phyloP scores from a whole-genome alignment of 2,329 filamentous ascomycete species.

The Scytalidium sp. region DNA sequence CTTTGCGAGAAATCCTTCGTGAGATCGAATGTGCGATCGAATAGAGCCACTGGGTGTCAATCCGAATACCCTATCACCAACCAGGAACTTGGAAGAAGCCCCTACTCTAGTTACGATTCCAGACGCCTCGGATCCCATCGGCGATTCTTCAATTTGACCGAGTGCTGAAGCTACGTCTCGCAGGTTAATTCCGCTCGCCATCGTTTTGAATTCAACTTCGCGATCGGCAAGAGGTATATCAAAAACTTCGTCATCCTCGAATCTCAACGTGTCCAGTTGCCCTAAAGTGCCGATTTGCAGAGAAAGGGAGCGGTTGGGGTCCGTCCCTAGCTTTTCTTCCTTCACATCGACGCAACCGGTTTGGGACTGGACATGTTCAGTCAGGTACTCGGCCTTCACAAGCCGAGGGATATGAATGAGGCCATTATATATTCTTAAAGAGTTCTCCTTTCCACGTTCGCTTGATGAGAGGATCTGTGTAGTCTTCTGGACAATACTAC shows the following conservation, averaged over 20 bases:
- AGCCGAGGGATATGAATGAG: slow-evolving; percentile 1
- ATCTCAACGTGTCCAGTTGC: slow-evolving; percentile 12
- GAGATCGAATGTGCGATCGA: background rate
- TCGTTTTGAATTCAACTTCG: slow-evolving; percentile 7
- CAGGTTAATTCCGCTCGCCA: slow-evolving; percentile 4
- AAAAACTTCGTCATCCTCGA: slow-evolving; percentile 6
- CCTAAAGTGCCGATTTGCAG: slow-evolving; percentile 8
- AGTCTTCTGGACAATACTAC: background rate
- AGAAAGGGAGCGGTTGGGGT: background rate
- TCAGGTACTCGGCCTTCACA: background rate
- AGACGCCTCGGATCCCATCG: slow-evolving; percentile 10
- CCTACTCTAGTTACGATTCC: slow-evolving; percentile 25
- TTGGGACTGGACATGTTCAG: background rate
- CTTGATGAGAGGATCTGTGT: background rate
- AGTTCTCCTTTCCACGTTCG: background rate
- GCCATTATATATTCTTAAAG: background rate
- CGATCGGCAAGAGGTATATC: background rate
- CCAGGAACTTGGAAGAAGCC: slow-evolving; percentile 14
- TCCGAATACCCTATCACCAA: slow-evolving; percentile 22
- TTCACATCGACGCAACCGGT: background rate
- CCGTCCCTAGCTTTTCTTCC: background rate
- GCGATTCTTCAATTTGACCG: background rate
- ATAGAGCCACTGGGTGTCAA: background rate
- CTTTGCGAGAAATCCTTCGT: background rate
- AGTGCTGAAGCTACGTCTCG: slow-evolving; percentile 1